Evolutionary conservation across 2,329 filamentous ascomycete species (phyloP).

Genomic region (Diaporthe aspalathi): DNA sequence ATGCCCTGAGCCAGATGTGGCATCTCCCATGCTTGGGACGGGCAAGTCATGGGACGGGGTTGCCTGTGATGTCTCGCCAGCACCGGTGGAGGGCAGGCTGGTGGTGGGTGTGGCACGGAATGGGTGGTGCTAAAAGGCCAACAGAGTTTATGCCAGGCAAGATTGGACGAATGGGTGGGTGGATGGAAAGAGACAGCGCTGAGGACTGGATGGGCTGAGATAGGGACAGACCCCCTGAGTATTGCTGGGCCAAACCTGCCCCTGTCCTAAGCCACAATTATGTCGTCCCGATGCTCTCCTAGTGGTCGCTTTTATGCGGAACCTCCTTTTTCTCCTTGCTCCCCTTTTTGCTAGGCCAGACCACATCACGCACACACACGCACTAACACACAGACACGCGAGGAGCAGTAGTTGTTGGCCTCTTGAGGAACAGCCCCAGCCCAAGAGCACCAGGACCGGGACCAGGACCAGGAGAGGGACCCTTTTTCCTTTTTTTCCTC

Average conservation of each 20-base stretch:
- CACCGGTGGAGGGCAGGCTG: conserved; percentile 10
- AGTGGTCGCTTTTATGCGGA: conserved; percentile 36
- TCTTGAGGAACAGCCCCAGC: conserved; percentile 25
- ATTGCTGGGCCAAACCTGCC: conserved; percentile 4
- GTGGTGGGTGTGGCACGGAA: conserved; percentile 11
- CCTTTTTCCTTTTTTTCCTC: conserved; percentile 19
- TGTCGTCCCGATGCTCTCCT: conserved; percentile 22
- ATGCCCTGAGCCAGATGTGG: conserved; percentile 1
- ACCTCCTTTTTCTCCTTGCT: conserved; percentile 30
- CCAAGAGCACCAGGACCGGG: conserved; percentile 4
- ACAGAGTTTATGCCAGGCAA: conserved; percentile 24
- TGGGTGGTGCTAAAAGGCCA: not conserved
- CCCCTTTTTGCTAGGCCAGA: conserved; percentile 19
- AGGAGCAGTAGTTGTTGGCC: conserved; percentile 33
- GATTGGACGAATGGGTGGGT: not conserved
- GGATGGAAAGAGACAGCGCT: not conserved
- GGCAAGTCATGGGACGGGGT: conserved; percentile 12
- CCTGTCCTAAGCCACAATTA: conserved; percentile 36
- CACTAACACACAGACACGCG: not conserved
- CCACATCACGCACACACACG: not conserved
- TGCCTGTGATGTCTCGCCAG: conserved; percentile 22
- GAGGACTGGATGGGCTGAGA: not conserved
- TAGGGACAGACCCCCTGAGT: conserved; percentile 11
- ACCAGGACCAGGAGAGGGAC: conserved; percentile 14
- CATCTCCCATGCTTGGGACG: not conserved